These are phyloP conservation scores for Keqinozyma sinolaborantium DNA, from an alignment of 1,139 yeast species.

Conservation along the genomic window DNA sequence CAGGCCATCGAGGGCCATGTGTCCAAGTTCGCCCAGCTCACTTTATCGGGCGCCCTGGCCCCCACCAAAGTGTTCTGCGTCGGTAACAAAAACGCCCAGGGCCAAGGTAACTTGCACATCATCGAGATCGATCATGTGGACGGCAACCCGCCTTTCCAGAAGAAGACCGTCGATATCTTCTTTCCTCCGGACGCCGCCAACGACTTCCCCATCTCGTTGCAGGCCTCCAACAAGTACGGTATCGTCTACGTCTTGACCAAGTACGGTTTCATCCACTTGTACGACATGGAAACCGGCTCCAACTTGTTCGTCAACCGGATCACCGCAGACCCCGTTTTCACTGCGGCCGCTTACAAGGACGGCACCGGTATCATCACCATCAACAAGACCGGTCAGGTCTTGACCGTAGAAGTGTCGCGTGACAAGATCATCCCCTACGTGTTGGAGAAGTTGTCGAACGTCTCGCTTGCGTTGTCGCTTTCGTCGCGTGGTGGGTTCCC, in stretches of 20 bases:
- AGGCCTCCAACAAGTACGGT: conserved; percentile 83
- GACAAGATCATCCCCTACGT: conserved; percentile 88
- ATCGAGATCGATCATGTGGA: conserved; percentile 95
- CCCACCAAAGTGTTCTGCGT: conserved; percentile 90
- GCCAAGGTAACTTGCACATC: conserved; percentile 85
- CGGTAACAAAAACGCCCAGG: conserved; percentile 81
- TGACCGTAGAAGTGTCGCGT: conserved; percentile 86
- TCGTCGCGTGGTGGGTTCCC: conserved; percentile 96
- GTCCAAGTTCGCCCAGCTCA: conserved; percentile 77
- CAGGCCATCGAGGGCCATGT: conserved; percentile 99
- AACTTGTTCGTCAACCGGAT: conserved; percentile 95
- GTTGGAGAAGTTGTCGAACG: conserved; percentile 80
- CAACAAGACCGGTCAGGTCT: conserved; percentile 92
- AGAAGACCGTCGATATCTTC: conserved; percentile 88
- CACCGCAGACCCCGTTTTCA: conserved; percentile 93
- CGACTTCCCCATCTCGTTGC: conserved; percentile 95
- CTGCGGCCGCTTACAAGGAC: conserved; percentile 73
- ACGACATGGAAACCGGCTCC: conserved; percentile 89
- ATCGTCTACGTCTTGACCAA: conserved; percentile 87
- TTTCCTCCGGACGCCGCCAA: conserved; percentile 96
- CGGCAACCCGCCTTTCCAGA: conserved; percentile 79
- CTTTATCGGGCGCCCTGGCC: conserved; percentile 66
- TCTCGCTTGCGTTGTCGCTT: conserved; percentile 79
- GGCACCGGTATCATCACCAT: conserved; percentile 87
- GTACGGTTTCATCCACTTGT: conserved; percentile 93